A percentile compares a stretch with the other conserved stretches of the same genome.
Evolutionary conservation across 805 yeast species (phyloP).

Genomic region (Saccharomycopsis capsularis): DNA sequence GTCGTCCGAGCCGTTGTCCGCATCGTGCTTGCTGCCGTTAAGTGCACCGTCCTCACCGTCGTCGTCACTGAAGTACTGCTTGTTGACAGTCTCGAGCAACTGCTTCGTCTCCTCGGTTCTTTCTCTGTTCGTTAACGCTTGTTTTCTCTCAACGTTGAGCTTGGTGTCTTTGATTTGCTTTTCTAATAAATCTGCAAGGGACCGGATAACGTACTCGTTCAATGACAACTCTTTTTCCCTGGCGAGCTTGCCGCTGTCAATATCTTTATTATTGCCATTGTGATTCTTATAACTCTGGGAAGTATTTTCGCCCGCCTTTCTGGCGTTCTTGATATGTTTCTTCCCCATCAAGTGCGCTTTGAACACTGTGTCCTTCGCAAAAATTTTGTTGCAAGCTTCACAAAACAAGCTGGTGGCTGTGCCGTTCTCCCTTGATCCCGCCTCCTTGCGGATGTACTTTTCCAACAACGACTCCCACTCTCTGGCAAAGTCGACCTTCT

Average conservation of each 20-base stretch:
- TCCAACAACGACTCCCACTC: conserved; percentile 25
- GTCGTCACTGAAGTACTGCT: conserved; percentile 26
- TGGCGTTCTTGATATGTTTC: conserved; percentile 54
- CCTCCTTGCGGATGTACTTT: conserved; percentile 13
- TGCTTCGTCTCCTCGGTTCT: conserved; percentile 47
- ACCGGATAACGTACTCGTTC: conserved; percentile 36
- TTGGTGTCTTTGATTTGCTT: conserved; percentile 44
- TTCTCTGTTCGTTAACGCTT: conserved; percentile 67
- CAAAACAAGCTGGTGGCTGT: conserved; percentile 42
- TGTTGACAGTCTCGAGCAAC: conserved; percentile 28
- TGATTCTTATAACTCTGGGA: background rate
- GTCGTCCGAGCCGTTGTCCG: conserved; percentile 25
- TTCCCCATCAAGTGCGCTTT: conserved; percentile 66
- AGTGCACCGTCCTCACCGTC: conserved; percentile 3
- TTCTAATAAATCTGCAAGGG: conserved; percentile 33
- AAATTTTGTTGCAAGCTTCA: conserved; percentile 52
- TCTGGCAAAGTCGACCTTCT: conserved; percentile 24
- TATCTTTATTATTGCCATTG: background rate
- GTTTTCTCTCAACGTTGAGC: conserved; percentile 55
- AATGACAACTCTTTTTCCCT: conserved; percentile 24
- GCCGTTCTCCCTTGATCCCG: conserved; percentile 6
- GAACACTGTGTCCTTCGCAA: conserved; percentile 59
- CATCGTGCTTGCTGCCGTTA: conserved; percentile 26
- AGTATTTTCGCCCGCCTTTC: conserved; percentile 9
- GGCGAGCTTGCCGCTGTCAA: no score